Evolutionary conservation across 2,329 filamentous ascomycete genomes (phyloP).

Genomic region (Microdochium trichocladiopsis): DNA sequence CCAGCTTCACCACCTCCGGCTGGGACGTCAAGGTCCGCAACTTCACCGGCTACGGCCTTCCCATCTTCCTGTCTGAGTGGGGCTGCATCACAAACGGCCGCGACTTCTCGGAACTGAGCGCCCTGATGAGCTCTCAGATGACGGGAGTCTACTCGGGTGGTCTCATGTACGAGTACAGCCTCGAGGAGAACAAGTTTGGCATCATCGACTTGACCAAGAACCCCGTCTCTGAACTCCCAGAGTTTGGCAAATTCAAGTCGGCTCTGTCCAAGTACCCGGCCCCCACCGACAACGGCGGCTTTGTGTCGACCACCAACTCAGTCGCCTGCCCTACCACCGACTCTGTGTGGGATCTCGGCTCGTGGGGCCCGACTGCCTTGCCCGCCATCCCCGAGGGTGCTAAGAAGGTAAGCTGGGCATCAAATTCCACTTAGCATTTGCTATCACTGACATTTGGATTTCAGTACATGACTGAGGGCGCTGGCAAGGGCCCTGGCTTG

Average conservation of each 20-base stretch:
- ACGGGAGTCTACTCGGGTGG: constrained; percentile 88
- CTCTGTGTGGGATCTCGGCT: constrained; percentile 41
- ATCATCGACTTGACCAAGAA: constrained; percentile 60
- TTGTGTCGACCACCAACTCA: constrained; percentile 36
- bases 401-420: constrained; percentile 17
- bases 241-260: constrained; percentile 51
- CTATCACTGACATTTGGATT: constrained; percentile 3
- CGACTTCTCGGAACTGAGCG: constrained; percentile 69
- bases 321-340: constrained; percentile 42
- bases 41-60: constrained; percentile 79
- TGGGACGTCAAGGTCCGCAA: constrained; percentile 87
- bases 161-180: constrained; percentile 90
- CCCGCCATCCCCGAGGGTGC: constrained; percentile 45
- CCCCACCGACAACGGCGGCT: constrained; percentile 44
- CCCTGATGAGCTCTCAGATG: constrained; percentile 81
- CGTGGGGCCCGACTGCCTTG: constrained; percentile 30
- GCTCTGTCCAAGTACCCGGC: constrained; percentile 41
- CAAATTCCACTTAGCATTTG: neutral
- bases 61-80: constrained; percentile 92
- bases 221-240: constrained; percentile 47
- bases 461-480: constrained; percentile 45
- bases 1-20: constrained; percentile 61
- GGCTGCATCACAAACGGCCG: constrained; percentile 81
- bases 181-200: constrained; percentile 73
- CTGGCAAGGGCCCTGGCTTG: constrained; percentile 46